Evolutionary conservation across 2,329 filamentous ascomycete species (phyloP).

Genomic region (Aspergillus aculeatinus): DNA sequence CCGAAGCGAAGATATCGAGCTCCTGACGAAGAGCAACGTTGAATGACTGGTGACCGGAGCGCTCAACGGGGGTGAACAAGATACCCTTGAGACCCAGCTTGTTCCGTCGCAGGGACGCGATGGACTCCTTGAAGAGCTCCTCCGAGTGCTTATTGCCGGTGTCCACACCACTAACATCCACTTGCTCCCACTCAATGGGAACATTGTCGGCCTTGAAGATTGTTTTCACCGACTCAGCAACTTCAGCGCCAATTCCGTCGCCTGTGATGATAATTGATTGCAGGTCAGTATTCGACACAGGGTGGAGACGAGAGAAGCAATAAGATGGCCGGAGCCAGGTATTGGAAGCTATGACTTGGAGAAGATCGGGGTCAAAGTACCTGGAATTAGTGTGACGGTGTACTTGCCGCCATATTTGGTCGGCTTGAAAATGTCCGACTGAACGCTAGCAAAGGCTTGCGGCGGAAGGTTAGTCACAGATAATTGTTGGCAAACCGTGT

Average conservation of each 20-base stretch:
- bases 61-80: slow-evolving; percentile 93
- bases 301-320: background rate
- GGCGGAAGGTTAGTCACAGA: slow-evolving; percentile 21
- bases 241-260: slow-evolving; percentile 97
- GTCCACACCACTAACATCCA: slow-evolving; percentile 90
- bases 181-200: slow-evolving; percentile 97
- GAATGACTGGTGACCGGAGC: slow-evolving; percentile 98
- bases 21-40: slow-evolving; percentile 99
- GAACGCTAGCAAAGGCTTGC: slow-evolving; percentile 72
- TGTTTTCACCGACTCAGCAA: slow-evolving; percentile 96
- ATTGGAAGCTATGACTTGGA: background rate
- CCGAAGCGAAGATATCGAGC: slow-evolving; percentile 98
- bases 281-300: slow-evolving; percentile 16
- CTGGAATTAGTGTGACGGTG: slow-evolving; percentile 96
- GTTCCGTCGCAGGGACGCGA: slow-evolving; percentile 94
- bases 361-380: slow-evolving; percentile 47
- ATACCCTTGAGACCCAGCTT: slow-evolving; percentile 99
- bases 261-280: slow-evolving; percentile 41
- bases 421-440: slow-evolving; percentile 97
- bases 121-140: slow-evolving; percentile 91
- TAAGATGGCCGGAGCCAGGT: background rate
- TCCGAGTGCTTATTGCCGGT: slow-evolving; percentile 83
- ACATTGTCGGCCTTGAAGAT: slow-evolving; percentile 99
- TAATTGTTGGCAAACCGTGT: background rate
- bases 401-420: slow-evolving; percentile 99